Percentiles rank a stretch among this genome's conserved stretches.
Conservation (phyloP, 345 rosid genomes). For the Linum usitatissimum region DNA sequence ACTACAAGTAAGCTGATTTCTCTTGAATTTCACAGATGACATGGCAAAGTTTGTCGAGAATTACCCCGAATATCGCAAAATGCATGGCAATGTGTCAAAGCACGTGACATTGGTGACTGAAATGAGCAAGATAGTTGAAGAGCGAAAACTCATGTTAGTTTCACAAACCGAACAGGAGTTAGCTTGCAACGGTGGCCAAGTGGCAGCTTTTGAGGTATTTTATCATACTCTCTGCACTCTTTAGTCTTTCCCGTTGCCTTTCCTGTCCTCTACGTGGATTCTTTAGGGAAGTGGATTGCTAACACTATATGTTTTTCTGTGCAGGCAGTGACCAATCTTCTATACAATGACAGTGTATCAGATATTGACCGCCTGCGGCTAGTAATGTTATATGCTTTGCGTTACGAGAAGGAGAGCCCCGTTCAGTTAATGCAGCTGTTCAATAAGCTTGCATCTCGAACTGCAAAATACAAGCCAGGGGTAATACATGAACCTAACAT, state of each 20-base stretch:
- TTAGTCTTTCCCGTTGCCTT: no score
- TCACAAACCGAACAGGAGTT: conserved; percentile 93
- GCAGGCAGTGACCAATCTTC: conserved; percentile 88
- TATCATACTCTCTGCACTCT: not conserved
- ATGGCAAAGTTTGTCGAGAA: conserved; percentile 98
- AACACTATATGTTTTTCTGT: conserved; percentile 15
- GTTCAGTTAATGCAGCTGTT: conserved; percentile 96
- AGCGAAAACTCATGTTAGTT: conserved; percentile 82
- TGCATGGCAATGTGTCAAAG: conserved; percentile 97
- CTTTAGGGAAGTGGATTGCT: not conserved
- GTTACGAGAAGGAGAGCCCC: conserved; percentile 95
- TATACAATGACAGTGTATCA: conserved; percentile 72
- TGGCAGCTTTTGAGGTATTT: conserved; percentile 90
- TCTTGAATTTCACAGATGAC: conserved; percentile 60
- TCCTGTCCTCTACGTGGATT: no score
- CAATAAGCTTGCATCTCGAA: conserved; percentile 77
- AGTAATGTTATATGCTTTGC: conserved; percentile 89
- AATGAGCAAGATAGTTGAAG: conserved; percentile 92
- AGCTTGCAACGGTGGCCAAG: conserved; percentile 98
- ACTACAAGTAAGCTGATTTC: conserved; percentile 11
- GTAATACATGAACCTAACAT: conserved; percentile 31
- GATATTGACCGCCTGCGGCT: conserved; percentile 76
- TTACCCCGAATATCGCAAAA: conserved; percentile 89
- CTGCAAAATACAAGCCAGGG: conserved; percentile 93
- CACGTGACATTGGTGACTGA: conserved; percentile 95